These are phyloP conservation scores for Massarina eburnea DNA, from an alignment of 2,329 filamentous ascomycete genomes.

Conservation along the genomic window DNA sequence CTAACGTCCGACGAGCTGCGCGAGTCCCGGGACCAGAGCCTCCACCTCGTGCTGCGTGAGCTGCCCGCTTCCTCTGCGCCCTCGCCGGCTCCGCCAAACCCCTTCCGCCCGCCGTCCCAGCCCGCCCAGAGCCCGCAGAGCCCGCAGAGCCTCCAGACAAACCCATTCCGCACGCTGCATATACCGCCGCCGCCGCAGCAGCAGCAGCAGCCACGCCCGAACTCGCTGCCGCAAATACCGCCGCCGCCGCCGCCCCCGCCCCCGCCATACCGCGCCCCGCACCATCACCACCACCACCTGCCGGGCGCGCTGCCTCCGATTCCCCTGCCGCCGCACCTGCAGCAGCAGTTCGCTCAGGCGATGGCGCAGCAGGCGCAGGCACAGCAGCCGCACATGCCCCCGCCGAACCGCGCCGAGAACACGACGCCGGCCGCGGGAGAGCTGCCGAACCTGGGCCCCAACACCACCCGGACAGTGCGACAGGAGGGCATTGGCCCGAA, in stretches of 20 bases:
- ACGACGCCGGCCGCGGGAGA: slow-evolving; percentile 1
- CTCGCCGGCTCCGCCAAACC: slow-evolving; percentile 40
- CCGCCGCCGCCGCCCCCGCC: slow-evolving; percentile 15
- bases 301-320: slow-evolving; percentile 7
- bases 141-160: slow-evolving; percentile 28
- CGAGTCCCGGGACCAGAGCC: slow-evolving; percentile 38
- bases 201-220: slow-evolving; percentile 23
- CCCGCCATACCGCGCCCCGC: slow-evolving; percentile 7
- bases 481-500: slow-evolving; percentile 55
- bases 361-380: slow-evolving; percentile 18
- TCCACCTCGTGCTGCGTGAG: slow-evolving; percentile 44
- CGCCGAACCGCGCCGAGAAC: slow-evolving; percentile 7
- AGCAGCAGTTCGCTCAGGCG: slow-evolving; percentile 27
- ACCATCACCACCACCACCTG: slow-evolving; percentile 18
- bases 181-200: neutral
- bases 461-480: slow-evolving; percentile 47
- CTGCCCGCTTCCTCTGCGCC: slow-evolving; percentile 19
- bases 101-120: slow-evolving; percentile 25
- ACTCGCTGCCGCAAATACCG: slow-evolving; percentile 28
- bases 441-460: slow-evolving; percentile 18
- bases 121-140: slow-evolving; percentile 15
- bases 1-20: slow-evolving; percentile 28
- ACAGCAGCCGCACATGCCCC: neutral
- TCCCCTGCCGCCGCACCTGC: slow-evolving; percentile 24
- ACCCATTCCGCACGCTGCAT: slow-evolving; percentile 33